These are phyloP conservation scores for Apiospora aurea DNA, from an alignment of 2,329 filamentous ascomycete genomes.

Conservation along the genomic window DNA sequence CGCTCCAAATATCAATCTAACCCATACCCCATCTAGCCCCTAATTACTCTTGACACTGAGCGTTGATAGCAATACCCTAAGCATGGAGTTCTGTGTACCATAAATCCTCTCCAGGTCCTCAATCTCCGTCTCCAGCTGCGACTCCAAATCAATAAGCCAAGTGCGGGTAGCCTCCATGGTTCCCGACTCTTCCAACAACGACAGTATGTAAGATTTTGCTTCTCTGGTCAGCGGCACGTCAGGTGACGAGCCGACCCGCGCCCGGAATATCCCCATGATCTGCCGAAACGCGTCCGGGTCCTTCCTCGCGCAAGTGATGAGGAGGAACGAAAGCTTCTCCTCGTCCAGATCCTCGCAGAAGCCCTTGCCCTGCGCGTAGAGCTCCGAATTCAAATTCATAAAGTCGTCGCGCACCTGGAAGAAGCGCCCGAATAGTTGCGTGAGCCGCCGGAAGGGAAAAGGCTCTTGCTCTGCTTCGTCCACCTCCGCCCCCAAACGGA, in stretches of 20 bases:
- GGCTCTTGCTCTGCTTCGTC: too few relatives aligned
- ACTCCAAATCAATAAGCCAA: not conserved
- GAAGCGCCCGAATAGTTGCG: slow-evolving; percentile 65
- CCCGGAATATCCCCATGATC: not conserved
- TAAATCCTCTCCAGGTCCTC: not conserved
- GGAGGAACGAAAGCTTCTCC: not conserved
- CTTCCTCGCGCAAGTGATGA: not conserved
- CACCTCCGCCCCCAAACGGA: too few relatives aligned
- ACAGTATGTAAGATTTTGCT: not conserved
- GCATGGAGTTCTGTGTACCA: not conserved
- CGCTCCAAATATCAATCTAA: not conserved
- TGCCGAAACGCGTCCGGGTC: not conserved
- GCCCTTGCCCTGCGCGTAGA: not conserved
- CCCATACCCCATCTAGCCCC: not conserved
- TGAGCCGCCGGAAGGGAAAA: slow-evolving; percentile 48
- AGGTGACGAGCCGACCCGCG: not conserved
- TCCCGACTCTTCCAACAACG: too few relatives aligned
- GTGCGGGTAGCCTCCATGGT: too few relatives aligned
- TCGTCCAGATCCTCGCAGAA: slow-evolving; percentile 4
- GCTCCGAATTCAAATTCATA: slow-evolving; percentile 54
- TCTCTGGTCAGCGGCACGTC: not conserved
- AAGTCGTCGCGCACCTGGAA: slow-evolving; percentile 72
- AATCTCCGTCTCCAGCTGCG: not conserved
- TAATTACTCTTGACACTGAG: not conserved
- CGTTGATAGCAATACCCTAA: not conserved